Percentiles rank a stretch among this genome's conserved stretches.
phyloP scores from a whole-genome alignment of 345 rosid species.

The Arabidopsis suecica region DNA sequence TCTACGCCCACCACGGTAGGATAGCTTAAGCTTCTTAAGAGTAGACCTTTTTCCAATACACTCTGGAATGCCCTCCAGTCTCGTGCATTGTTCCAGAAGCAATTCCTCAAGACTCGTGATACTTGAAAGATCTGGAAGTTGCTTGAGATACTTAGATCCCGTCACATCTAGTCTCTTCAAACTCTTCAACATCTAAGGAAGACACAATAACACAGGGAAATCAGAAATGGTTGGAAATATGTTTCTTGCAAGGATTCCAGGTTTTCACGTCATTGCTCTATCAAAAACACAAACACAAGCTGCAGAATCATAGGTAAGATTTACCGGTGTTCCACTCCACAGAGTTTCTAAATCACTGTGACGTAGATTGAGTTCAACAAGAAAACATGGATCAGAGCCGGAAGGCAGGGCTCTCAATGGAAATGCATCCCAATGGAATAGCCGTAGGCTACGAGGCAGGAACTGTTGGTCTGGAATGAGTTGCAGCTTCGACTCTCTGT shows the following conservation, averaged over 20 bases:
- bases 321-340: constrained; percentile 25
- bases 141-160: constrained; percentile 16
- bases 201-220: background rate
- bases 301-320: background rate
- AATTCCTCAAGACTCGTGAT: constrained; percentile 14
- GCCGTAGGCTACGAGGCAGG: background rate
- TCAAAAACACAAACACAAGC: background rate
- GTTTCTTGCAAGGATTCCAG: background rate
- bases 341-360: constrained; percentile 9
- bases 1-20: constrained; percentile 15
- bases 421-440: constrained; percentile 35
- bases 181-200: constrained; percentile 3
- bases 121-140: constrained; percentile 34
- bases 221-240: background rate
- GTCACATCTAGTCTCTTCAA: constrained; percentile 29
- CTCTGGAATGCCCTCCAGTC: constrained; percentile 14
- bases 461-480: background rate
- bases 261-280: constrained; percentile 6
- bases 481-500: background rate
- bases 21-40: constrained; percentile 16
- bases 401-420: constrained; percentile 30
- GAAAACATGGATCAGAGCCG: background rate
- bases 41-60: constrained; percentile 16
- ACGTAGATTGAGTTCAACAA: constrained; percentile 22
- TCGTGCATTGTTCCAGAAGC: constrained; percentile 7